Evolutionary conservation across 495 filamentous ascomycete species (phyloP).

Genomic region (Diplogelasinospora grovesii): DNA sequence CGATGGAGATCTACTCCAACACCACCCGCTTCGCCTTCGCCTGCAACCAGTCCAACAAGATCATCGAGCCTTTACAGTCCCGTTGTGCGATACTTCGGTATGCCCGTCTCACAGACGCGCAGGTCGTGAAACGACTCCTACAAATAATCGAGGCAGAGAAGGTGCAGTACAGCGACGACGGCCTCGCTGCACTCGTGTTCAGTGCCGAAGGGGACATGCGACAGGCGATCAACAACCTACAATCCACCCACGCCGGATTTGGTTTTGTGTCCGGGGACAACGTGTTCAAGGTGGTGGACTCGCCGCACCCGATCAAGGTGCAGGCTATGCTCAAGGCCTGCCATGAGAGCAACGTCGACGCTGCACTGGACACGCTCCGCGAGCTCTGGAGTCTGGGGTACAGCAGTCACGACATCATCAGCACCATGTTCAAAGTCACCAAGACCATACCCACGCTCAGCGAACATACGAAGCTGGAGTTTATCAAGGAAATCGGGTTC

Average conservation of each 20-base stretch:
- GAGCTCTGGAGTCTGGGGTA: conserved; percentile 95
- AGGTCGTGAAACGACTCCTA: conserved; percentile 81
- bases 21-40: conserved; percentile 98
- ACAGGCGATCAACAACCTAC: conserved; percentile 97
- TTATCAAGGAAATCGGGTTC: conserved; percentile 97
- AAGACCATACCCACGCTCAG: conserved; percentile 86
- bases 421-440: conserved; percentile 97
- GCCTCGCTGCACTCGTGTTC: conserved; percentile 91
- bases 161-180: conserved; percentile 85
- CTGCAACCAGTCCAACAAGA: conserved; percentile 98
- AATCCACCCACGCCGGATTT: conserved; percentile 92
- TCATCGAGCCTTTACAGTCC: conserved; percentile 96
- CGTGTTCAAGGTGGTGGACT: conserved; percentile 96
- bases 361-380: conserved; percentile 76
- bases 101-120: conserved; percentile 81
- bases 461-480: conserved; percentile 90
- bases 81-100: conserved; percentile 96
- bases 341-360: conserved; percentile 83
- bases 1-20: conserved; percentile 98
- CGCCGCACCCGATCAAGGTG: conserved; percentile 93
- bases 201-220: conserved; percentile 98
- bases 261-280: conserved; percentile 96
- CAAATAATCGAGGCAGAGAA: conserved; percentile 89
- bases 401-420: conserved; percentile 93
- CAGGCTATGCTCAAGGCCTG: conserved; percentile 98